These are phyloP conservation scores for Gyromitra esculenta DNA, from an alignment of 2,329 filamentous ascomycete genomes.

Conservation along the genomic window DNA sequence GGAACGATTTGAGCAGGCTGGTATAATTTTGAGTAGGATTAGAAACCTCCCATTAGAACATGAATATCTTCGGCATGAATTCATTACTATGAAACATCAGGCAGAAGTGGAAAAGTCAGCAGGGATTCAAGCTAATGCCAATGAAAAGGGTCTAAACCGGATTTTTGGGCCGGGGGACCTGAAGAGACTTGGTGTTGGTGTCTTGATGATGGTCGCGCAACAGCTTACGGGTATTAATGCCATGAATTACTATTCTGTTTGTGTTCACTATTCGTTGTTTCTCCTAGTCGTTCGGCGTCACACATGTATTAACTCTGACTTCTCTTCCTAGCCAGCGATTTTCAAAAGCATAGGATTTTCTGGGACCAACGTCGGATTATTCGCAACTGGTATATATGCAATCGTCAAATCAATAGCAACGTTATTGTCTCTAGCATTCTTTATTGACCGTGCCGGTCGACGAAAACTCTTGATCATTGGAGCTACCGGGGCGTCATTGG, in stretches of 20 bases:
- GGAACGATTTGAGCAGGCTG: constrained; percentile 51
- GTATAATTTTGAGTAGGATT: constrained; percentile 58
- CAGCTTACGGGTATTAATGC: constrained; percentile 81
- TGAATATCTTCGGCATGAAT: constrained; percentile 60
- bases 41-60: constrained; percentile 60
- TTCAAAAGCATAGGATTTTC: constrained; percentile 73
- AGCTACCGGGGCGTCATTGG: constrained; percentile 61
- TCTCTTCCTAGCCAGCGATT: constrained; percentile 67
- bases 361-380: constrained; percentile 69
- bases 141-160: constrained; percentile 15
- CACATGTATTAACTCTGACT: constrained; percentile 57
- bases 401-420: constrained; percentile 77
- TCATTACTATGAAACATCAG: constrained; percentile 59
- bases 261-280: neutral
- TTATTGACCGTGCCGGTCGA: constrained; percentile 62
- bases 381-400: constrained; percentile 79
- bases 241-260: constrained; percentile 75
- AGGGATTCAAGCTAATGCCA: constrained; percentile 9
- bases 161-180: constrained; percentile 37
- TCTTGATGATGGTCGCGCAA: constrained; percentile 80
- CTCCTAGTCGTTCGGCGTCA: neutral
- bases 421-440: constrained; percentile 71
- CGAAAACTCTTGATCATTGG: constrained; percentile 59
- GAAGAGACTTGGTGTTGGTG: constrained; percentile 65
- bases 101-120: constrained; percentile 57